Percentiles rank a stretch among this genome's conserved stretches.
Conservation (phyloP, 148 eudicot genomes). For the Simmondsia chinensis region DNA sequence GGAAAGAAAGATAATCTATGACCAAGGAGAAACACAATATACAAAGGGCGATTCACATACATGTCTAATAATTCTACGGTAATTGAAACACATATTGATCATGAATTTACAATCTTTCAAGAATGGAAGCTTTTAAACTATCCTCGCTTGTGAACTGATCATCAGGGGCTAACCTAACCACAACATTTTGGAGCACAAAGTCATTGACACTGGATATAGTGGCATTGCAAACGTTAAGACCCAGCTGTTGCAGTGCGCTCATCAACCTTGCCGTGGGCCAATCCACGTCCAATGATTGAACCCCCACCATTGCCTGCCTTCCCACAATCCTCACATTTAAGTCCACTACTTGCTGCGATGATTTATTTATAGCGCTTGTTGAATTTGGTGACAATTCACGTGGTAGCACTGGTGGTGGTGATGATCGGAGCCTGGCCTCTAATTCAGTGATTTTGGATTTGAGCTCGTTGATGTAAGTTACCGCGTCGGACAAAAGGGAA, state of each 20-base stretch:
- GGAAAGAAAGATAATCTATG: too few relatives aligned
- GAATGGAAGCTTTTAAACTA: background rate
- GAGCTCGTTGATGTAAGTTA: constrained; percentile 40
- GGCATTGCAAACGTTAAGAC: background rate
- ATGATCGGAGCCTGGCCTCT: background rate
- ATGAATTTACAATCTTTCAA: background rate
- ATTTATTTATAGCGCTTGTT: too few relatives aligned
- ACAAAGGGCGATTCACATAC: too few relatives aligned
- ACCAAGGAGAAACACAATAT: too few relatives aligned
- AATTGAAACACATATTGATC: too few relatives aligned
- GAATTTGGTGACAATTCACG: too few relatives aligned
- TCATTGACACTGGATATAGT: background rate
- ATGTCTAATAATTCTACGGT: too few relatives aligned
- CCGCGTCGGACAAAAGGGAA: constrained; percentile 49
- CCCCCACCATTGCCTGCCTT: background rate
- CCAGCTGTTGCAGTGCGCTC: background rate
- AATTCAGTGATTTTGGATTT: constrained; percentile 7
- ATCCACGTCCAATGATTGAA: background rate
- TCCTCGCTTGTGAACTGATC: background rate
- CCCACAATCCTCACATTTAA: constrained; percentile 7
- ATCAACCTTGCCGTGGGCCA: background rate
- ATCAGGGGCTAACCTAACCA: background rate
- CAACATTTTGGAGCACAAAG: background rate
- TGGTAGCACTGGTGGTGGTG: background rate
- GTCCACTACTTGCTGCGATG: too few relatives aligned